phyloP scores from a whole-genome alignment of 2,329 filamentous ascomycete species.

The Xylariaceae sp. region DNA sequence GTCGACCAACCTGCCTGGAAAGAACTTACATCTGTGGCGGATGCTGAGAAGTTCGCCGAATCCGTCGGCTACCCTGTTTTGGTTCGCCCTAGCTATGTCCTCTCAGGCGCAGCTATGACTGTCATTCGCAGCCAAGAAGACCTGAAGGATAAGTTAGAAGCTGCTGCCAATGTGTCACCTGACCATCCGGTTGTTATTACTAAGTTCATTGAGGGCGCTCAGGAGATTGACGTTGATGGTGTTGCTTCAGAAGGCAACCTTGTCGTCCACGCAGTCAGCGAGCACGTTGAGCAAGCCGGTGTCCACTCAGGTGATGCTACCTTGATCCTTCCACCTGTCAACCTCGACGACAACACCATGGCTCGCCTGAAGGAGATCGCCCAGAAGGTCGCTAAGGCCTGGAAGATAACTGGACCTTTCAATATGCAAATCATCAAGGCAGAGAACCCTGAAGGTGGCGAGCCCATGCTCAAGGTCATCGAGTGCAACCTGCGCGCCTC shows the following conservation, averaged over 20 bases:
- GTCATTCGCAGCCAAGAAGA: conserved; percentile 86
- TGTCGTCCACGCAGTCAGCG: conserved; percentile 85
- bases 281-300: conserved; percentile 95
- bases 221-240: conserved; percentile 95
- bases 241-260: conserved; percentile 84
- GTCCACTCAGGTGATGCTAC: conserved; percentile 98
- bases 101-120: conserved; percentile 97
- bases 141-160: conserved; percentile 90
- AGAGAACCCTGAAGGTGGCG: conserved; percentile 67
- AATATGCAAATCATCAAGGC: conserved; percentile 99
- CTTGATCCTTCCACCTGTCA: conserved; percentile 81
- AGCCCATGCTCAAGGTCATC: conserved; percentile 85
- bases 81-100: conserved; percentile 89
- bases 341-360: conserved; percentile 73
- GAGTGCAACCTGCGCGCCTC: conserved; percentile 98
- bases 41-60: conserved; percentile 81
- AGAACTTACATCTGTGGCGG: conserved; percentile 84
- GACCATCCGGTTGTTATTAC: conserved; percentile 98
- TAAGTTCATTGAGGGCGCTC: conserved; percentile 94
- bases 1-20: conserved; percentile 98
- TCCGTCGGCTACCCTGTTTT: conserved; percentile 90
- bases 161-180: conserved; percentile 84
- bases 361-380: conserved; percentile 92
- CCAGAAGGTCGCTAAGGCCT: conserved; percentile 91
- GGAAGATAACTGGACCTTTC: conserved; percentile 96